phyloP scores from a whole-genome alignment of 225 moss, liverwort and hornwort genomes.

The Thuidium tamariscinum region DNA sequence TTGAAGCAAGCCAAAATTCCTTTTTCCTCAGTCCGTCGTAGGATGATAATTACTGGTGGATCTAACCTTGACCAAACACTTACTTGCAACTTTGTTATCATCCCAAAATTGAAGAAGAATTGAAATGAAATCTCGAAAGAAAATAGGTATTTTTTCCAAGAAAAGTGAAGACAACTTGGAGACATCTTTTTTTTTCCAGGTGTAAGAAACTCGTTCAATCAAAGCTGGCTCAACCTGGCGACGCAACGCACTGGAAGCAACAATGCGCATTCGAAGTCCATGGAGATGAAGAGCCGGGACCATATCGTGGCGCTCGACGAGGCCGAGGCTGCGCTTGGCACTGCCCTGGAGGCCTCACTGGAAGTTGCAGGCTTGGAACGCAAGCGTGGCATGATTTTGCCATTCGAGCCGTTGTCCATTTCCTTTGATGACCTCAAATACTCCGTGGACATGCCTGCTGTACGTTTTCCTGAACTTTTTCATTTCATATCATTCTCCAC shows the following conservation, averaged over 20 bases:
- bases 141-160: not conserved
- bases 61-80: not conserved
- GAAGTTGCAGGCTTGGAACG: conserved; percentile 17
- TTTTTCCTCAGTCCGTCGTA: not conserved
- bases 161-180: not conserved
- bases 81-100: not conserved
- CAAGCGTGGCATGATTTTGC: conserved; percentile 53
- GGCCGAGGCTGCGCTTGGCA: conserved; percentile 14
- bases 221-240: conserved; percentile 4
- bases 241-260: not conserved
- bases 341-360: conserved; percentile 17
- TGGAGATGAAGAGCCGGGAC: conserved; percentile 10
- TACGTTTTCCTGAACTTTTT: not conserved
- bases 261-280: not conserved
- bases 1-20: not conserved
- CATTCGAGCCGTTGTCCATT: conserved; percentile 41
- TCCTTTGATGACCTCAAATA: conserved; percentile 48
- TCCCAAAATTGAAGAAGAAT: not conserved
- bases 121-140: not conserved
- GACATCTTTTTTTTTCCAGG: not conserved
- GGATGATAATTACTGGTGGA: not conserved
- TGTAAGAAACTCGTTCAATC: not conserved
- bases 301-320: conserved; percentile 1
- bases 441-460: conserved; percentile 37
- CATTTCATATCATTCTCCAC: not conserved